Evolutionary conservation across 768 basidiomycete species (phyloP).

Genomic region (Suillus spraguei): DNA sequence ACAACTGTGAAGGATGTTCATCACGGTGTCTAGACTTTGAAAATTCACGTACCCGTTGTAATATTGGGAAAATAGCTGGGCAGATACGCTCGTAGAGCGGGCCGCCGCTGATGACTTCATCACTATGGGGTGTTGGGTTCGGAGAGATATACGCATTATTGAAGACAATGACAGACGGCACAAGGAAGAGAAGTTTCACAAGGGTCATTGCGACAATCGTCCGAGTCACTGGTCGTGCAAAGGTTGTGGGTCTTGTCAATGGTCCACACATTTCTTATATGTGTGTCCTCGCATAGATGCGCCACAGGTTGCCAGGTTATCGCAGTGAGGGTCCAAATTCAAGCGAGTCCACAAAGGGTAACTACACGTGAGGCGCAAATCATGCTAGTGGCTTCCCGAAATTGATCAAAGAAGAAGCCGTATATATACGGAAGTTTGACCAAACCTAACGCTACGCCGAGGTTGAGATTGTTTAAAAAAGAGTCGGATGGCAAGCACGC

Average conservation of each 20-base stretch:
- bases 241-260: background rate
- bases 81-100: slow-evolving; percentile 27
- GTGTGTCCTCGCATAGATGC: background rate
- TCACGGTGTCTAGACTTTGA: slow-evolving; percentile 10
- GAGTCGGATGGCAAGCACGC: background rate
- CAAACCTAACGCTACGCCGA: background rate
- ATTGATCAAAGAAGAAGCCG: slow-evolving; percentile 3
- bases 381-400: background rate
- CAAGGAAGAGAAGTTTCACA: slow-evolving; percentile 24
- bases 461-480: background rate
- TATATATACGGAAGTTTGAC: background rate
- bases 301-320: background rate
- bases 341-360: background rate
- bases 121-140: slow-evolving; percentile 19
- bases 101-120: slow-evolving; percentile 21
- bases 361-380: background rate
- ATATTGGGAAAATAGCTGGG: slow-evolving; percentile 23
- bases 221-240: background rate
- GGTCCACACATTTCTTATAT: background rate
- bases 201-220: slow-evolving; percentile 21
- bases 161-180: slow-evolving; percentile 30
- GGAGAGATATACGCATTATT: slow-evolving; percentile 29
- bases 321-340: background rate
- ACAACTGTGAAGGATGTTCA: slow-evolving; percentile 17
- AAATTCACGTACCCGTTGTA: slow-evolving; percentile 24